These are phyloP conservation scores for Phialocephala sp. DNA, from an alignment of 2,329 filamentous ascomycete genomes.

Conservation along the genomic window DNA sequence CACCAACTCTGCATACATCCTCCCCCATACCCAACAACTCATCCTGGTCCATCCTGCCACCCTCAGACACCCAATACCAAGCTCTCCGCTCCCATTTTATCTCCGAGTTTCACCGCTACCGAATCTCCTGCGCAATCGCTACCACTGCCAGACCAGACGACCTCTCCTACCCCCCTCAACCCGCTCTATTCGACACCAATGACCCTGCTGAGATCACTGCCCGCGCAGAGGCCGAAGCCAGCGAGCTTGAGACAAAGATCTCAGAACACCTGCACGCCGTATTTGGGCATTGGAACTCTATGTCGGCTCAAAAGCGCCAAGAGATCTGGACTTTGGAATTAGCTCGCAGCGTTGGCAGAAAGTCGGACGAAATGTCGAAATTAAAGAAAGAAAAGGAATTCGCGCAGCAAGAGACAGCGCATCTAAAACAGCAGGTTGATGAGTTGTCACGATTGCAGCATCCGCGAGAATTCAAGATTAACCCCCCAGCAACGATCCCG, in stretches of 20 bases:
- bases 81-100: conserved; percentile 71
- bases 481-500: conserved; percentile 57
- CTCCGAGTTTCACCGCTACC: conserved; percentile 71
- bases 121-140: conserved; percentile 55
- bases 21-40: conserved; percentile 78
- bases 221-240: conserved; percentile 44
- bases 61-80: conserved; percentile 74
- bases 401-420: conserved; percentile 57
- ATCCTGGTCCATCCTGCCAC: conserved; percentile 82
- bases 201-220: conserved; percentile 45
- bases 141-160: conserved; percentile 59
- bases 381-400: conserved; percentile 53
- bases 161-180: conserved; percentile 50
- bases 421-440: conserved; percentile 63
- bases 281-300: conserved; percentile 75
- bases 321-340: conserved; percentile 68
- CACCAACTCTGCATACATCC: conserved; percentile 78
- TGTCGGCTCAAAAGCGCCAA: conserved; percentile 60
- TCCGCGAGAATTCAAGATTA: conserved; percentile 62
- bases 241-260: conserved; percentile 69
- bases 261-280: conserved; percentile 77
- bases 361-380: conserved; percentile 57
- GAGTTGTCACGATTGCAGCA: conserved; percentile 64
- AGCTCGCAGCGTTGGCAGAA: conserved; percentile 63
- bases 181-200: conserved; percentile 38